Evolutionary conservation across 2,329 filamentous ascomycete genomes (phyloP).

Genomic region (Ceratocystis albifundus): DNA sequence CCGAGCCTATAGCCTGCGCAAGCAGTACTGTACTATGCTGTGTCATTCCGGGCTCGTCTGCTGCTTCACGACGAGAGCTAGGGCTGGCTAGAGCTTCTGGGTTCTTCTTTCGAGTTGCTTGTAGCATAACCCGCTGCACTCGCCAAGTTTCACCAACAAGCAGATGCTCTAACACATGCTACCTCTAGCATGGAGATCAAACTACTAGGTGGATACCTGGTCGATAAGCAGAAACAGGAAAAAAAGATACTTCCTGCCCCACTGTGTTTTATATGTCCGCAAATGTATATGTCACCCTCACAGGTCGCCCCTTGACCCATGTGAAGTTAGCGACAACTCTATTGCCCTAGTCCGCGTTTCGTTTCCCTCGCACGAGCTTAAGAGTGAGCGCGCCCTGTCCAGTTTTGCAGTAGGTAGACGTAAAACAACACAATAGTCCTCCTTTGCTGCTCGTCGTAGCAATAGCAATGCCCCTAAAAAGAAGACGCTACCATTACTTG

Average conservation of each 20-base stretch:
- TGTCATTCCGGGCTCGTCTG: too few species aligned
- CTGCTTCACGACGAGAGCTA: too few species aligned
- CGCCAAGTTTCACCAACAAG: constrained; percentile 2
- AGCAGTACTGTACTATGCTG: too few species aligned
- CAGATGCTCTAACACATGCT: constrained; percentile 1
- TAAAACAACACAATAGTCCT: too few species aligned
- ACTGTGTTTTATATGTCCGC: neutral
- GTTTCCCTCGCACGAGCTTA: neutral
- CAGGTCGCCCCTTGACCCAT: neutral
- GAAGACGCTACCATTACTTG: neutral
- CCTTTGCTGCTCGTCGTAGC: neutral
- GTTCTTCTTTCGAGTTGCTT: neutral
- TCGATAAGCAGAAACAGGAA: constrained; percentile 11
- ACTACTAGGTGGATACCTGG: constrained; percentile 17
- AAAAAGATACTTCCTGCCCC: neutral
- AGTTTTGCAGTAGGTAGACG: too few species aligned
- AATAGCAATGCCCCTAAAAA: neutral
- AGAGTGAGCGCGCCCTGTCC: neutral
- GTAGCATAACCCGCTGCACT: constrained; percentile 2
- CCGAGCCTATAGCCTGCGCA: too few species aligned
- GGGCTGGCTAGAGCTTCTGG: too few species aligned
- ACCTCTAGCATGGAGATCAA: neutral
- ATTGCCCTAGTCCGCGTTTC: neutral
- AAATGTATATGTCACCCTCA: neutral
- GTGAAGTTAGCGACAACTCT: neutral